These are phyloP conservation scores for Hansenula sp. DNA, from an alignment of 1,139 yeast genomes.

Conservation along the genomic window DNA sequence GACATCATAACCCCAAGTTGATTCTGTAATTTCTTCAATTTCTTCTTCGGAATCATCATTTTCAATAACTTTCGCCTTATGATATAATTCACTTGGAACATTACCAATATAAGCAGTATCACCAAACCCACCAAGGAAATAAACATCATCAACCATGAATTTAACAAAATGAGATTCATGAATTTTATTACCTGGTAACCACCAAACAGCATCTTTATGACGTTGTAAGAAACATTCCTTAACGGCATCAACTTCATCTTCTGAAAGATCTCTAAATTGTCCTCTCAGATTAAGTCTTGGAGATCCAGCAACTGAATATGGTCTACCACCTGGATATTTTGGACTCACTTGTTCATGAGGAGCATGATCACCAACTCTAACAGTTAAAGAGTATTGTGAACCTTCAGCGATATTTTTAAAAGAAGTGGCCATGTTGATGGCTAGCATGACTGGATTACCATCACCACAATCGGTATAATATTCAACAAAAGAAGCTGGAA, in stretches of 20 bases:
- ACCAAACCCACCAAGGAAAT: conserved; percentile 78
- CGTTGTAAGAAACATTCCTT: conserved; percentile 49
- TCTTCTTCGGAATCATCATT: no score
- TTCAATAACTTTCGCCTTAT: conserved; percentile 27
- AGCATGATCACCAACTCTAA: conserved; percentile 62
- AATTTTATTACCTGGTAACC: conserved; percentile 66
- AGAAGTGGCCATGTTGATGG: conserved; percentile 61
- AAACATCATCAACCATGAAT: conserved; percentile 53
- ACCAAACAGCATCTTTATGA: conserved; percentile 65
- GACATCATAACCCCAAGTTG: not conserved
- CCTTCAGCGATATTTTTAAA: conserved; percentile 52
- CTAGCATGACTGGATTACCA: conserved; percentile 64
- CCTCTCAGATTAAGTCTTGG: conserved; percentile 66
- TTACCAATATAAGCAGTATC: conserved; percentile 70
- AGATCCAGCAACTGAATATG: conserved; percentile 54
- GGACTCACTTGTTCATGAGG: conserved; percentile 38
- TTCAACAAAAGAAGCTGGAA: conserved; percentile 68
- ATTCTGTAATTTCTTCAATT: conserved; percentile 4
- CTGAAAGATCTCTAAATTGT: conserved; percentile 29
- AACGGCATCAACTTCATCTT: conserved; percentile 31
- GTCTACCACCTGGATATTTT: conserved; percentile 51
- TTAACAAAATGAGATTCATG: conserved; percentile 61
- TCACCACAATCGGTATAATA: conserved; percentile 75
- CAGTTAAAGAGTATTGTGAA: conserved; percentile 50
- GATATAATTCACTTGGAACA: conserved; percentile 53